Evolutionary conservation across 306 rosid genomes (phyloP), one percentile per base, ranked within the genome.

Genomic region (Trichosanthes truncata): DNA sequence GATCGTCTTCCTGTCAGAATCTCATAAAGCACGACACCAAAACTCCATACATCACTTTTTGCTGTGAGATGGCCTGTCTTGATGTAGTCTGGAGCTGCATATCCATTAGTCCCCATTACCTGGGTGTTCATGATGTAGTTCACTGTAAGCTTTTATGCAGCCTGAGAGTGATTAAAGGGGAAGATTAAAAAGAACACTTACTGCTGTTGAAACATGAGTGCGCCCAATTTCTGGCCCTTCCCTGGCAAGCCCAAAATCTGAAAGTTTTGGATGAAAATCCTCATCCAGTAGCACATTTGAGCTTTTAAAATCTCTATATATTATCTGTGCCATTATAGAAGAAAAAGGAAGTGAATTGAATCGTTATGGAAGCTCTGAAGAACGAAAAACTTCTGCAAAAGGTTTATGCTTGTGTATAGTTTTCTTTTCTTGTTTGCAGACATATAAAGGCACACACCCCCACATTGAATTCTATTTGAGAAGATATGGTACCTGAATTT

Each of bases 1-100:
- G 95, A 88, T 25, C 92, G 94, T 81, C 98, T 82, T 18, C 98
- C 98, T 1, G 93, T 80, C 17, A 93, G 88, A 80, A 93, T 86
- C 85, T 93, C 98, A 25, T 87, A 93, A 33, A 91, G 81, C 29
- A 93, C 94, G 17, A 93, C 98, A 0, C 98, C 98, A 5, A 86
- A 87, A 81, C 94, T 91, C 98, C 98, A 93, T 41, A 93, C 98
- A 62, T 93, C 97, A 49, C 98, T 93, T 87, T 93, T 93, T 29
- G 87, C 77, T 17, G 98, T 93, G 78, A 93, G 91, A 89, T 93
- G 98, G 5, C 97, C 98, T 1, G 98, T 93, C 77, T 87, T 85
- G 14, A 93, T 83, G 87, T 91, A 93, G 83, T 93, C 95, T 31
- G 98, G 98, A 78, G 98, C 98, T 69, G 98, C 98, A 78, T 93